These are phyloP conservation scores for Serendipita indica DNA, from an alignment of 768 basidiomycete genomes.

Conservation along the genomic window DNA sequence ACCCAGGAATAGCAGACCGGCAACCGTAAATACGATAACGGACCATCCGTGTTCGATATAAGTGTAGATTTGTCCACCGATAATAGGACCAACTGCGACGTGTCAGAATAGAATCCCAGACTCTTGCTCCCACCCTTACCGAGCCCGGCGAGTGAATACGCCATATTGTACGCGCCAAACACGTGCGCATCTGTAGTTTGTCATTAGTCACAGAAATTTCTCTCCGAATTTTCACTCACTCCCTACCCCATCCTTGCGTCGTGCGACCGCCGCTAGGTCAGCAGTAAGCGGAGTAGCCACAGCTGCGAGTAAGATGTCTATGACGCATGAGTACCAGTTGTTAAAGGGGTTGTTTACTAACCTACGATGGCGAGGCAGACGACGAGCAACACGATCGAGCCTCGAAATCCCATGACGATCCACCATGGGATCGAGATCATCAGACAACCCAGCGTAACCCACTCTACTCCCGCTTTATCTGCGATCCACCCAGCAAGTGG, in stretches of 20 bases:
- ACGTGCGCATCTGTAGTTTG: constrained; percentile 45
- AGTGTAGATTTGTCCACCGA: constrained; percentile 27
- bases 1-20: constrained; percentile 28
- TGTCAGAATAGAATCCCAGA: background rate
- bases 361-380: constrained; percentile 37
- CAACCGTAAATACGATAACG: constrained; percentile 36
- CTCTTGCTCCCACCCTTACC: background rate
- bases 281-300: constrained; percentile 46
- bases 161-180: constrained; percentile 60
- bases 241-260: constrained; percentile 45
- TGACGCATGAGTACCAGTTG: background rate
- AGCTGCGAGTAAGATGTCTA: constrained; percentile 49
- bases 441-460: constrained; percentile 34
- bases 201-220: background rate
- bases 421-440: constrained; percentile 50
- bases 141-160: constrained; percentile 42
- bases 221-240: constrained; percentile 28
- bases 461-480: constrained; percentile 44
- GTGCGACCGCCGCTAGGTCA: constrained; percentile 49
- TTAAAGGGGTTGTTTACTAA: constrained; percentile 21
- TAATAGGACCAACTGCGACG: constrained; percentile 5
- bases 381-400: constrained; percentile 35
- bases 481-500: constrained; percentile 40
- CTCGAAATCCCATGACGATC: constrained; percentile 34
- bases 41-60: constrained; percentile 43